A percentile compares a stretch with the other conserved stretches of the same genome.
These are phyloP conservation scores for Fusarium nodosum DNA, from an alignment of 2,329 filamentous ascomycete species.

Conservation along the genomic window DNA sequence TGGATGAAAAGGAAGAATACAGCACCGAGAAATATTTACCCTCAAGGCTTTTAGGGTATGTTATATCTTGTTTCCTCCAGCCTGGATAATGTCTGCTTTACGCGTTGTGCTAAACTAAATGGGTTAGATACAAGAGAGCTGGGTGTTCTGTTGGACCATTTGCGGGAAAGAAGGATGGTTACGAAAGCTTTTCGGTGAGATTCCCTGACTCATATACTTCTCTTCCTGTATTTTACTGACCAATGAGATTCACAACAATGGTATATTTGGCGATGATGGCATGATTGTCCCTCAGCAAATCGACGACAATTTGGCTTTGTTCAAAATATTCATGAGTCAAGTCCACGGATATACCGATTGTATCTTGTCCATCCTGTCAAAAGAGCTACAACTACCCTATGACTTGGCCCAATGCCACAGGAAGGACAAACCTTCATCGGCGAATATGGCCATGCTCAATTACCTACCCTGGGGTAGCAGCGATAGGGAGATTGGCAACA, in stretches of 20 bases:
- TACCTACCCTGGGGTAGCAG: slow-evolving; percentile 37
- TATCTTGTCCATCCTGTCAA: slow-evolving; percentile 4
- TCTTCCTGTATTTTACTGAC: too few species aligned
- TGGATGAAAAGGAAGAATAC: slow-evolving; percentile 8
- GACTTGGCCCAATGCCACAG: slow-evolving; percentile 11
- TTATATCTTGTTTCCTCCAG: too few species aligned
- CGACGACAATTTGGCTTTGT: not conserved
- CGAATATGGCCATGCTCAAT: slow-evolving; percentile 36
- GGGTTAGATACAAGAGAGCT: slow-evolving; percentile 12
- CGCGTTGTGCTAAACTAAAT: too few species aligned
- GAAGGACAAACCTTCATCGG: slow-evolving; percentile 29
- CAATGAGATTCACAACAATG: slow-evolving; percentile 8
- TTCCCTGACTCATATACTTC: not conserved
- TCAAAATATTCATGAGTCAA: not conserved
- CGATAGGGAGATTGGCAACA: slow-evolving; percentile 29
- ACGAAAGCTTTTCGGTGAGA: slow-evolving; percentile 22
- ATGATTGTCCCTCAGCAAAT: slow-evolving; percentile 6
- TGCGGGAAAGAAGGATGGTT: slow-evolving; percentile 22
- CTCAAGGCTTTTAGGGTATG: slow-evolving; percentile 2
- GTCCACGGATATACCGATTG: slow-evolving; percentile 5
- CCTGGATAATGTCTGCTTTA: too few species aligned
- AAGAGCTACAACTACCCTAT: not conserved
- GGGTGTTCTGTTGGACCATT: slow-evolving; percentile 22
- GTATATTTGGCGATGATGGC: slow-evolving; percentile 1
- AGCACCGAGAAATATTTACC: slow-evolving; percentile 12